Evolutionary conservation across 169 alveolate species (phyloP).

Genomic region (Cyclospora cayetanensis): DNA sequence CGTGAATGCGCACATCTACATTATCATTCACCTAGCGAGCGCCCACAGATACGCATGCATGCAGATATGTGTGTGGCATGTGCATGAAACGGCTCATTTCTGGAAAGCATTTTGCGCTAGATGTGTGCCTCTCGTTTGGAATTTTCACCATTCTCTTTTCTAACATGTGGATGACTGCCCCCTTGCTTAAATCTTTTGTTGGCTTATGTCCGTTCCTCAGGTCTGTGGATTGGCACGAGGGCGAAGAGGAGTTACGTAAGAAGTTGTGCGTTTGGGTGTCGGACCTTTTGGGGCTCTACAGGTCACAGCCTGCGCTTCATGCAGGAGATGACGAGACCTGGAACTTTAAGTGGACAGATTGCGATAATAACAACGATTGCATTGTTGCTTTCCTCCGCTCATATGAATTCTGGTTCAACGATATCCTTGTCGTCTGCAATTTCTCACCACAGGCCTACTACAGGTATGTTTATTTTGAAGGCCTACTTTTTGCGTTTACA

Average conservation of each 20-base stretch:
- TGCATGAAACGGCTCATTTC: not conserved
- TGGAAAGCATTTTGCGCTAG: not conserved
- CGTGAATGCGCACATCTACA: too few relatives aligned
- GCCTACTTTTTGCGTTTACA: not conserved
- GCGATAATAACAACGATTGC: conserved; percentile 80
- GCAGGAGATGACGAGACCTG: conserved; percentile 82
- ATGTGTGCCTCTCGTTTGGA: not conserved
- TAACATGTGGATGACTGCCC: not conserved
- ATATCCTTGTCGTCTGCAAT: conserved; percentile 79
- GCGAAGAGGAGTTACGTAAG: conserved; percentile 78
- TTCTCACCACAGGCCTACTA: conserved; percentile 75
- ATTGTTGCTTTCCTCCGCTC: conserved; percentile 78
- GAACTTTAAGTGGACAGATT: conserved; percentile 82
- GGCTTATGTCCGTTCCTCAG: conserved; percentile 10
- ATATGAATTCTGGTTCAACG: conserved; percentile 77
- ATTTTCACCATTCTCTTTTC: not conserved
- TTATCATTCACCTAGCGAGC: too few relatives aligned
- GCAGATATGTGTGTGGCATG: too few relatives aligned
- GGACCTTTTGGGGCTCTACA: conserved; percentile 77
- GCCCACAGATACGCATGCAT: too few relatives aligned
- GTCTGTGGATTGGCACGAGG: conserved; percentile 83
- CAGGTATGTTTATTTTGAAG: not conserved
- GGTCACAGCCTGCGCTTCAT: conserved; percentile 75
- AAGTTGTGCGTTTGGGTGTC: conserved; percentile 77
- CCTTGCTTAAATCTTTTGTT: not conserved